Percentiles rank a stretch among this genome's conserved stretches.
Evolutionary conservation across 768 basidiomycete species (phyloP).

Genomic region (Asterophora lycoperdoides): DNA sequence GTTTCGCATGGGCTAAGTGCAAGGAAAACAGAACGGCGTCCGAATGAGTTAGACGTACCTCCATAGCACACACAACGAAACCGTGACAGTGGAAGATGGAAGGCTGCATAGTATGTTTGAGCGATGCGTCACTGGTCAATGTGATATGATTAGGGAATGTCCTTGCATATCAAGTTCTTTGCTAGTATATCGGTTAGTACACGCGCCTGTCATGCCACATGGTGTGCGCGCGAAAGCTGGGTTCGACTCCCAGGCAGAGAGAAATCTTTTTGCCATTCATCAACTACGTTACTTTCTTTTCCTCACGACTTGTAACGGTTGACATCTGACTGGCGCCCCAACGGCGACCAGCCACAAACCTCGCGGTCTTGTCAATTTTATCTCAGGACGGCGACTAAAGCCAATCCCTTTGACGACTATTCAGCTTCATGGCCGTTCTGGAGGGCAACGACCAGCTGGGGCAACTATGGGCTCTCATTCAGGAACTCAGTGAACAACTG

Average conservation of each 20-base stretch:
- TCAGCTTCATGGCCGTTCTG: constrained; percentile 46
- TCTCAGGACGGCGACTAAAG: not conserved
- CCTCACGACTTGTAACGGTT: not conserved
- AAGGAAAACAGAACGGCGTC: not conserved
- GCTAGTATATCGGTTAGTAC: no score
- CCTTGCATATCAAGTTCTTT: no score
- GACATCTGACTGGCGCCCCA: not conserved
- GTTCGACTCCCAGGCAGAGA: no score
- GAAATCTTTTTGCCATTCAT: not conserved
- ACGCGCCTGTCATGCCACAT: no score
- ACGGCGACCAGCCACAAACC: not conserved
- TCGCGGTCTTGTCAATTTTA: not conserved
- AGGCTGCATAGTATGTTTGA: no score
- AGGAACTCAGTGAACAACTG: constrained; percentile 81
- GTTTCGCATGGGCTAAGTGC: not conserved
- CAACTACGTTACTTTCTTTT: not conserved
- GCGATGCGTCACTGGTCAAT: constrained; percentile 9
- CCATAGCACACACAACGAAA: not conserved
- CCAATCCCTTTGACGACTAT: not conserved
- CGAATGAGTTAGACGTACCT: not conserved
- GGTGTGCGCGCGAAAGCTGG: no score
- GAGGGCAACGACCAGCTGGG: constrained; percentile 53
- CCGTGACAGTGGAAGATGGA: not conserved
- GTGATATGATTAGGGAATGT: no score
- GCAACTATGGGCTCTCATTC: constrained; percentile 63